Conservation (phyloP, 768 basidiomycete genomes). For the Dentipellis sp. region DNA sequence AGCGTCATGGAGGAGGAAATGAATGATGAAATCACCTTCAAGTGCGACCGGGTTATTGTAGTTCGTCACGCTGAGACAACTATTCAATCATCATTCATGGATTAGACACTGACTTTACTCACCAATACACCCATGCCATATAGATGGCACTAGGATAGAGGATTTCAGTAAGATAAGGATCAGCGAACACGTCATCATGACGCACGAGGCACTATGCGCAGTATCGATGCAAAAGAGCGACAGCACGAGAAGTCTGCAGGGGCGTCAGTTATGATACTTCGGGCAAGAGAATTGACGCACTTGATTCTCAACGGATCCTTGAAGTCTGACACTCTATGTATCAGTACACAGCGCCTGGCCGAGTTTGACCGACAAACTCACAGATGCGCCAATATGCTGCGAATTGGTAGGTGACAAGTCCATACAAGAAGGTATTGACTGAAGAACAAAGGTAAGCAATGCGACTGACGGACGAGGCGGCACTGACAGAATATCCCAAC, state of each 20-base stretch:
- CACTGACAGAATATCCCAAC: background rate
- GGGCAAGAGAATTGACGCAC: background rate
- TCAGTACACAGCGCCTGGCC: too few species aligned
- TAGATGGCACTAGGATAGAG: background rate
- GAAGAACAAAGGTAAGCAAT: background rate
- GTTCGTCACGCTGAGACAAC: background rate
- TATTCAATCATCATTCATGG: background rate
- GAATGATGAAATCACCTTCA: background rate
- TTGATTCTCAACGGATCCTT: background rate
- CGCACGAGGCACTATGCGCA: background rate
- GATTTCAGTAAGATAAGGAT: background rate
- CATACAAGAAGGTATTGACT: conserved; percentile 25
- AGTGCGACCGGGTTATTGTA: background rate
- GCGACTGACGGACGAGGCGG: background rate
- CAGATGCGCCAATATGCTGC: conserved; percentile 24
- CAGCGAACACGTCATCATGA: background rate
- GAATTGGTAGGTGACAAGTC: conserved; percentile 35
- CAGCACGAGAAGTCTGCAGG: background rate
- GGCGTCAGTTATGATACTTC: background rate
- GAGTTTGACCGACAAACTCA: conserved; percentile 3
- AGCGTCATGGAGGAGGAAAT: too few species aligned
- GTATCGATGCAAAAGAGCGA: background rate
- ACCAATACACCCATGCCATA: background rate
- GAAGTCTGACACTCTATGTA: background rate
- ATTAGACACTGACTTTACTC: background rate